phyloP scores from a whole-genome alignment of 2,329 filamentous ascomycete species.

The Colletotrichum karsti region DNA sequence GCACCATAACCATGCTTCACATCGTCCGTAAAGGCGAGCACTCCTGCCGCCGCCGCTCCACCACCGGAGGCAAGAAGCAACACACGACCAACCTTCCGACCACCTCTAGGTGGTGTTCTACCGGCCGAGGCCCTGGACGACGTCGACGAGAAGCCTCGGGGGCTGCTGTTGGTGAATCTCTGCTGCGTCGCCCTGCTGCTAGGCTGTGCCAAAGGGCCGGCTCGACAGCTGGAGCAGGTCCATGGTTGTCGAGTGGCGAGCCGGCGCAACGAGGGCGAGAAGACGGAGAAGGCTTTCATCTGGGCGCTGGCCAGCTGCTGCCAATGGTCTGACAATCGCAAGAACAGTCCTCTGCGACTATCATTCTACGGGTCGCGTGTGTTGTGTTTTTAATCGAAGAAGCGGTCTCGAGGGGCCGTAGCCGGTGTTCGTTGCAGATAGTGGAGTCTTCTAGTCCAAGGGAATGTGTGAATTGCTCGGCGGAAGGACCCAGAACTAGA shows the following conservation, averaged over 20 bases:
- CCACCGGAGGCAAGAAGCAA: constrained; percentile 61
- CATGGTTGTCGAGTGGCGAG: constrained; percentile 47
- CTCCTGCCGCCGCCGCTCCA: constrained; percentile 56
- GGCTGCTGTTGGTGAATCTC: constrained; percentile 25
- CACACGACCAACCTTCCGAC: constrained; percentile 31
- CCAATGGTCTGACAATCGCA: constrained; percentile 19
- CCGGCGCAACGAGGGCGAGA: constrained; percentile 46
- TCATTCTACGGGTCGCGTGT: constrained; percentile 20
- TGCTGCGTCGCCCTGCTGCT: constrained; percentile 40
- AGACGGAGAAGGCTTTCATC: constrained; percentile 53
- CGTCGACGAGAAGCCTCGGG: constrained; percentile 40
- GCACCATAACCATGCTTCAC: constrained; percentile 81
- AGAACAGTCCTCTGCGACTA: constrained; percentile 6
- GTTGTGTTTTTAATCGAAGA: background rate
- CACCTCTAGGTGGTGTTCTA: constrained; percentile 3
- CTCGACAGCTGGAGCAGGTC: constrained; percentile 57
- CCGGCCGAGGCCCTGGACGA: constrained; percentile 15
- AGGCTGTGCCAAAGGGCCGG: constrained; percentile 34
- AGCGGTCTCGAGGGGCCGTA: background rate
- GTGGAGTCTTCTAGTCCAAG: constrained; percentile 20
- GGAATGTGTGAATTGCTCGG: constrained; percentile 11
- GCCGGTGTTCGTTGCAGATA: background rate
- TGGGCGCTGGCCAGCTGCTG: constrained; percentile 31
- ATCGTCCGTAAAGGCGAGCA: constrained; percentile 69
- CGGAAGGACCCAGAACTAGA: constrained; percentile 8